Percentiles rank a stretch among this genome's conserved stretches.
Conservation (phyloP, 495 filamentous ascomycete species). For the Alectoria sarmentosa region DNA sequence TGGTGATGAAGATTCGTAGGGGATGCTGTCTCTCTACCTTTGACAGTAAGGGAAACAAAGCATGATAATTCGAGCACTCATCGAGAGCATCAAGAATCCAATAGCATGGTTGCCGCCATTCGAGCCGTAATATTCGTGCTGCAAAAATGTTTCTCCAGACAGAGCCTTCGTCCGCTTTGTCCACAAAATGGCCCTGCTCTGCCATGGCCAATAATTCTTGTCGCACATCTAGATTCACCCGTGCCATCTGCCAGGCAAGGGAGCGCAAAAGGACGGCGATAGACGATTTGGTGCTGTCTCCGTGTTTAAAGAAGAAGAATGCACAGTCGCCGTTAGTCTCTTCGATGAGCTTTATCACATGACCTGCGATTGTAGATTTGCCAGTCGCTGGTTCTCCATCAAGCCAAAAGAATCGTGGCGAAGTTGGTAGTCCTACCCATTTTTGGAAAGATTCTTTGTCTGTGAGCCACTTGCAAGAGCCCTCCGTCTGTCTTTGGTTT, state of each 20-base stretch:
- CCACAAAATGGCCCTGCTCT: background rate
- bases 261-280: background rate
- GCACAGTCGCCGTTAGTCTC: background rate
- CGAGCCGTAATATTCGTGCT: background rate
- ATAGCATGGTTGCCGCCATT: background rate
- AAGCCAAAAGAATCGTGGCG: constrained; percentile 31
- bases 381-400: constrained; percentile 31
- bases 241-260: background rate
- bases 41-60: background rate
- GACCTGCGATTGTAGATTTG: constrained; percentile 31
- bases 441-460: constrained; percentile 24
- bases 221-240: background rate
- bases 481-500: constrained; percentile 28
- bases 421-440: constrained; percentile 23
- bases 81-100: background rate
- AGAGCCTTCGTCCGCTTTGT: background rate
- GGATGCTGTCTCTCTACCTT: background rate
- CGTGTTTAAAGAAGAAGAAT: background rate
- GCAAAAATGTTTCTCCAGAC: background rate
- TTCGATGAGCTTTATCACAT: background rate
- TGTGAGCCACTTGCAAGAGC: constrained; percentile 31
- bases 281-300: background rate
- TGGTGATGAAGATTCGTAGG: background rate
- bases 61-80: background rate
- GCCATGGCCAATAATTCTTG: background rate